These are phyloP conservation scores for Tilletia caries DNA, from an alignment of 1,284 basidiomycete genomes.

Conservation along the genomic window DNA sequence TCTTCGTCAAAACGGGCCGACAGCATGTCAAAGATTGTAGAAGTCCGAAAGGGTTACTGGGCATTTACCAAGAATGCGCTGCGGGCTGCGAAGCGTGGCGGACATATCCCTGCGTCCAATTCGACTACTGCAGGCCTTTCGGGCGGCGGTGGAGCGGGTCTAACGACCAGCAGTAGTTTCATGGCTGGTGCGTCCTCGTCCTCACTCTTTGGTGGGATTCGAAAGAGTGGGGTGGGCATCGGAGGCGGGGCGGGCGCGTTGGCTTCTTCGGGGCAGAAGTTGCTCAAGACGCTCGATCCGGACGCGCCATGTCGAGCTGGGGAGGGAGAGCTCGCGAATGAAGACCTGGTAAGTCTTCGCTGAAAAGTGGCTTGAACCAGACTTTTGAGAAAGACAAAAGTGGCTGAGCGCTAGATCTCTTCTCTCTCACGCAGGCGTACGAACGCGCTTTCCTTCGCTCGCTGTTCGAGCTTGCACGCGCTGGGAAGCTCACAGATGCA, in stretches of 20 bases:
- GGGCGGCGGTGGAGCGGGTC: neutral
- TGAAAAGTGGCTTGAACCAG: neutral
- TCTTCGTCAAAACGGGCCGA: too few relatives aligned
- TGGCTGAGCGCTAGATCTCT: neutral
- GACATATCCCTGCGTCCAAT: conserved; percentile 3
- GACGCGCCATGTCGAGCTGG: conserved; percentile 62
- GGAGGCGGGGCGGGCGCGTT: conserved; percentile 29
- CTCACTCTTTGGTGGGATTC: neutral
- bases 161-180: conserved; percentile 1
- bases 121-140: neutral
- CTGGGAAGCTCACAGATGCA: conserved; percentile 77
- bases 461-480: conserved; percentile 72
- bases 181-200: neutral
- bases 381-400: neutral
- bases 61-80: conserved; percentile 50
- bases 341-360: neutral
- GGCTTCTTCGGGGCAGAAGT: conserved; percentile 54
- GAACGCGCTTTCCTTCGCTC: conserved; percentile 72
- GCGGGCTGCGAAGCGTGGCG: conserved; percentile 38
- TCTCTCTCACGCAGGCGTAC: conserved; percentile 53
- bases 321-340: conserved; percentile 28
- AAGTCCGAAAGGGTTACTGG: conserved; percentile 51
- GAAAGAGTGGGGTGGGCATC: neutral
- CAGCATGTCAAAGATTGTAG: conserved; percentile 29
- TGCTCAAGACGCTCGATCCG: conserved; percentile 70